These are phyloP conservation scores for Fusarium verticillioides DNA, from an alignment of 2,329 filamentous ascomycete genomes.

Conservation along the genomic window DNA sequence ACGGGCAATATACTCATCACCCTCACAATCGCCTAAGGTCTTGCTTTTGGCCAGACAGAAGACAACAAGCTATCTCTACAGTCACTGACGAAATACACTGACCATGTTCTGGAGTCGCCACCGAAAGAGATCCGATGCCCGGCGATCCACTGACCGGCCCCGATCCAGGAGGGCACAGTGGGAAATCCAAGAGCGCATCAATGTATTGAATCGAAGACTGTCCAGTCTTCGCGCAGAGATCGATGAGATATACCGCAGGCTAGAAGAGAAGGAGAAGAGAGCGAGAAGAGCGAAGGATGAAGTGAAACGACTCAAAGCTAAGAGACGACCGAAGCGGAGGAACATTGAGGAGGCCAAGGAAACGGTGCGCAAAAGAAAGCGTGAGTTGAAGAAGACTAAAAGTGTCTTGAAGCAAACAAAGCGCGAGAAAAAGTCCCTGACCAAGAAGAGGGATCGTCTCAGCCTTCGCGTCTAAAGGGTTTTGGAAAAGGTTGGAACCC, in stretches of 20 bases:
- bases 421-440: background rate
- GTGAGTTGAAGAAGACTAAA: background rate
- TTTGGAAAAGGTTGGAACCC: accelerated
- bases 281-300: background rate
- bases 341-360: accelerated
- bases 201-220: background rate
- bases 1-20: too few relatives aligned
- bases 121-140: background rate
- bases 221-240: background rate
- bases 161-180: background rate
- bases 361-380: background rate
- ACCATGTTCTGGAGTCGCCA: background rate
- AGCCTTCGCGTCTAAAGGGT: background rate
- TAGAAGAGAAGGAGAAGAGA: background rate
- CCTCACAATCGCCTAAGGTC: too few relatives aligned
- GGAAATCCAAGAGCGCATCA: background rate
- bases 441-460: background rate
- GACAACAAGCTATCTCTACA: accelerated
- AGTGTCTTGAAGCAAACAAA: background rate
- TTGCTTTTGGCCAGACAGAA: too few relatives aligned
- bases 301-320: background rate
- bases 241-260: background rate
- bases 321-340: background rate
- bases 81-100: accelerated
- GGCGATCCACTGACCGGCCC: background rate